Evolutionary conservation across 78 protist genomes (phyloP).

Genomic region (Protostelium mycophagum): DNA sequence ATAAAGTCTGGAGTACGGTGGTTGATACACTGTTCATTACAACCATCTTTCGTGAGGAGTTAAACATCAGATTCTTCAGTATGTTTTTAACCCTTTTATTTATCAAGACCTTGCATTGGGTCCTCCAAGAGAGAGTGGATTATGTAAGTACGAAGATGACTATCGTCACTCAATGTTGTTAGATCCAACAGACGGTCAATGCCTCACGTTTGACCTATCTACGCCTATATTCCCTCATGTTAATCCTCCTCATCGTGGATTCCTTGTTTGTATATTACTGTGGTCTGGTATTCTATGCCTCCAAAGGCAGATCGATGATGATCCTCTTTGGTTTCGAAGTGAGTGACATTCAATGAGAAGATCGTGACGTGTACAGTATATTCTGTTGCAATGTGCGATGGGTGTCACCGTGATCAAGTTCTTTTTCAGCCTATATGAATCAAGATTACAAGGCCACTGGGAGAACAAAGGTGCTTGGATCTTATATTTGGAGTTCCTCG

Average conservation of each 20-base stretch:
- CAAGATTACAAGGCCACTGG: constrained; percentile 70
- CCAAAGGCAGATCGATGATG: constrained; percentile 57
- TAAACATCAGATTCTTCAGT: constrained; percentile 52
- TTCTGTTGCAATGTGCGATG: constrained; percentile 26
- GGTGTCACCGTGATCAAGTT: constrained; percentile 35
- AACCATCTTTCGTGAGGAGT: constrained; percentile 87
- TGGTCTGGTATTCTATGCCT: background rate
- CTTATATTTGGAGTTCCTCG: constrained; percentile 69
- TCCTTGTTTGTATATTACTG: constrained; percentile 28
- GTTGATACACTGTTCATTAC: constrained; percentile 87
- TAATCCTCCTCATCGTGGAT: constrained; percentile 41
- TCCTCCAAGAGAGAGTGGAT: constrained; percentile 72
- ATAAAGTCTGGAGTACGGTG: constrained; percentile 69
- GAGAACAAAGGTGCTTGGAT: constrained; percentile 65
- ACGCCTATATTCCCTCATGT: constrained; percentile 28
- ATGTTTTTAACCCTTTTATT: constrained; percentile 64
- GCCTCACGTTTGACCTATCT: constrained; percentile 24
- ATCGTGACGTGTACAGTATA: constrained; percentile 21
- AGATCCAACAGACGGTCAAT: constrained; percentile 76
- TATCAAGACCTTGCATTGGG: constrained; percentile 86
- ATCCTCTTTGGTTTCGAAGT: constrained; percentile 82
- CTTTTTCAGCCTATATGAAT: constrained; percentile 62
- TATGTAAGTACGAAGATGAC: constrained; percentile 38
- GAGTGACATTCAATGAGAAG: background rate
- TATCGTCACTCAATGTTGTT: background rate